Conservation (phyloP, 176 grass and related monocot genomes). For the Paspalum notatum region DNA sequence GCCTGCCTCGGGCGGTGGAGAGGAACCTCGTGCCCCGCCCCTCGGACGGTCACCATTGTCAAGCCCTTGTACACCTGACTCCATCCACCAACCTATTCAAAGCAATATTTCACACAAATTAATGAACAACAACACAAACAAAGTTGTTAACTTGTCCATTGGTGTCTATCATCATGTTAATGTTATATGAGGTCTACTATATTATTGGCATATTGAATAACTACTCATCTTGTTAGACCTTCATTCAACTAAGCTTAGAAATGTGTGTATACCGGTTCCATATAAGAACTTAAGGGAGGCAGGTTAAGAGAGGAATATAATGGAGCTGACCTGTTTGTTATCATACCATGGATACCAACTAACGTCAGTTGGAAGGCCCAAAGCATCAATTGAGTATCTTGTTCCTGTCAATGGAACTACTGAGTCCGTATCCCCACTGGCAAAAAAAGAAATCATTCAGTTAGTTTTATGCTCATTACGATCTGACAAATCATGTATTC, state of each 20-base stretch:
- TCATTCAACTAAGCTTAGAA: no score
- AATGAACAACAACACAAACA: neutral
- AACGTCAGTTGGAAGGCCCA: constrained; percentile 52
- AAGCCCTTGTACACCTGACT: constrained; percentile 22
- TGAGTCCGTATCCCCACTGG: constrained; percentile 60
- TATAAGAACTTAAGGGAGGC: neutral
- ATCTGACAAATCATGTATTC: no score
- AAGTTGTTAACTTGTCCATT: no score
- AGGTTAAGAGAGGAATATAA: neutral
- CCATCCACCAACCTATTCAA: constrained; percentile 27
- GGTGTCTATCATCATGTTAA: neutral
- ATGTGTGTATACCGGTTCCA: neutral
- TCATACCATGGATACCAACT: constrained; percentile 88
- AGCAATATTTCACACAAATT: neutral
- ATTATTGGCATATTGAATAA: no score
- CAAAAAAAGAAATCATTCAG: neutral
- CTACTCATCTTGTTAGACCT: no score
- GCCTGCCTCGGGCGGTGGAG: constrained; percentile 39
- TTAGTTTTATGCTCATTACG: no score
- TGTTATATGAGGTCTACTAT: no score
- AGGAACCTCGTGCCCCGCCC: constrained; percentile 26
- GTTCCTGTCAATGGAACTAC: constrained; percentile 77
- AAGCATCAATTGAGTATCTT: constrained; percentile 75
- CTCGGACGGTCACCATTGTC: neutral
- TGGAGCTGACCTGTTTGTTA: constrained; percentile 39